Evolutionary conservation across 1,284 basidiomycete species (phyloP), one percentile per base, ranked within the genome.

Genomic region (Sanguinoderma infundibulare): DNA sequence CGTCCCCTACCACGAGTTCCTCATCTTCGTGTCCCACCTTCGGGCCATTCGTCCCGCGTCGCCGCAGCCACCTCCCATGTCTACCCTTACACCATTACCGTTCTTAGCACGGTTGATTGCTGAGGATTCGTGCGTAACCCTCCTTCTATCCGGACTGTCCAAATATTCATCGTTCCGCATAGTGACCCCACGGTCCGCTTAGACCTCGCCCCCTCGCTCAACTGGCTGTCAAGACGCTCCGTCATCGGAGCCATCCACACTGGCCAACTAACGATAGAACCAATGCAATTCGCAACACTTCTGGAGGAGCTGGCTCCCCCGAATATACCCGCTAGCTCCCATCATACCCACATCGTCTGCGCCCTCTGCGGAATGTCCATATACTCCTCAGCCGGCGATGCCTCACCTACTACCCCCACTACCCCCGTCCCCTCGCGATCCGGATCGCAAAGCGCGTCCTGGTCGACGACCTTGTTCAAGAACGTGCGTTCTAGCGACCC

Each of bases 101-200:
- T 98, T 98, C 77, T 76, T 98, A 28, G 85, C 92, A 17, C 85
- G 97, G 35, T 78, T 96, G 22, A 77, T 92, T 28, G 81, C 83
- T 3, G 98, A 99, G 77, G 97, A 99, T 76, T 93, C 90, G 91
- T 94, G 71, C 70, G 90, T 88, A 55, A 55, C 61, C n/a, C n/a
- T 51, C n/a, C 55, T 56, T 49, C n/a, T 32, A 9, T 39, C 47
- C 57, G 53, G 59, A n/a, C 67, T 62, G 39, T 49, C 59, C 52
- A 57, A 17, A 52, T 63, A 36, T 55, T 56, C 39, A 62, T 35
- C 64, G 61, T 60, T 9, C 36, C 34, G 5, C 69, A 22, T 20
- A 92, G 96, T 20, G 98, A 99, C 67, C 94, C 97, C 0, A 94
- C 95, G 0, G 80, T 98, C 38, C 89, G 98, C 2, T 84, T 99